These are phyloP conservation scores for Ammopiptanthus mongolicus DNA, from an alignment of 306 rosid species.

Conservation along the genomic window DNA sequence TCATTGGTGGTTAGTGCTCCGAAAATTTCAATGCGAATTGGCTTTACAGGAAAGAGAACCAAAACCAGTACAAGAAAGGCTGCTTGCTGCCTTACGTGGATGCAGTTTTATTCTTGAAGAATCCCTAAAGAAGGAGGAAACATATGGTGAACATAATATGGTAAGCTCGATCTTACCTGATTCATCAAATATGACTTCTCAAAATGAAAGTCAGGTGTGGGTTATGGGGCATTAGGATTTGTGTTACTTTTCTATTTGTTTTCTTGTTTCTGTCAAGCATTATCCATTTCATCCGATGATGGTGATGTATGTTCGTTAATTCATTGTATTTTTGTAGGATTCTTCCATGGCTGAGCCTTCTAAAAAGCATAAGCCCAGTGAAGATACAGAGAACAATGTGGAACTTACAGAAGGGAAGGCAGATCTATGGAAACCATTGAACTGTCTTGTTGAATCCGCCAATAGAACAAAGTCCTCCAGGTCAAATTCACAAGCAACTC, in stretches of 20 bases:
- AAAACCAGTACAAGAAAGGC: conserved; percentile 68
- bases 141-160: conserved; percentile 46
- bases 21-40: conserved; percentile 64
- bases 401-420: conserved; percentile 70
- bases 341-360: conserved; percentile 55
- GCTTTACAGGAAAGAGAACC: conserved; percentile 88
- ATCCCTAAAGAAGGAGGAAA: conserved; percentile 55
- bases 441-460: conserved; percentile 97
- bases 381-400: conserved; percentile 32
- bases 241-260: conserved; percentile 1
- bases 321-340: conserved; percentile 45
- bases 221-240: not conserved
- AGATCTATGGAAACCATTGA: conserved; percentile 96
- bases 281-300: not conserved
- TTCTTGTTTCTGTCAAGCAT: not conserved
- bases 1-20: conserved; percentile 89
- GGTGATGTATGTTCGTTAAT: not conserved
- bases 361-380: conserved; percentile 40
- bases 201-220: conserved; percentile 46
- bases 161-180: conserved; percentile 54
- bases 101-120: conserved; percentile 53
- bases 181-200: conserved; percentile 32
- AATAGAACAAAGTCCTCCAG: conserved; percentile 89
- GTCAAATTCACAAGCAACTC: conserved; percentile 49
- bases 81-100: conserved; percentile 66